Percentiles rank a stretch among this genome's conserved stretches.
Evolutionary conservation across 2,329 filamentous ascomycete genomes (phyloP).

Genomic region (Bipolaris oryzae): DNA sequence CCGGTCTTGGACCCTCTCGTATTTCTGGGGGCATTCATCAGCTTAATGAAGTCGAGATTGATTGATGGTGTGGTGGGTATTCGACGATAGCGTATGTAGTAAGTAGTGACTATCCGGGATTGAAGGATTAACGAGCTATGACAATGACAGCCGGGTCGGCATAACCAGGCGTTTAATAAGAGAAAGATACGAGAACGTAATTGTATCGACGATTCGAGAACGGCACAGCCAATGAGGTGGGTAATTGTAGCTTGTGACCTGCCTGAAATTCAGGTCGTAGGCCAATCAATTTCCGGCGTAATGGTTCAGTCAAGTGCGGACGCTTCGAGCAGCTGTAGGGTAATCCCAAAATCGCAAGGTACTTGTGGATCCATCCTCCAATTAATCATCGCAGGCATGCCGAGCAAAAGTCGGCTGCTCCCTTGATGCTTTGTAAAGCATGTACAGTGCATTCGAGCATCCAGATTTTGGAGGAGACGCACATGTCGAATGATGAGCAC

Average conservation of each 20-base stretch:
- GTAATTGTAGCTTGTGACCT: constrained; percentile 25
- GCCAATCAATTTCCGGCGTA: constrained; percentile 26
- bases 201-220: constrained; percentile 36
- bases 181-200: constrained; percentile 21
- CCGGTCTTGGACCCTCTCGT: constrained; percentile 33
- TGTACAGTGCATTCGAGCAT: constrained; percentile 10
- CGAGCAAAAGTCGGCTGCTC: constrained; percentile 21
- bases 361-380: constrained; percentile 23
- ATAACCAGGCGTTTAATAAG: constrained; percentile 13
- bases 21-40: constrained; percentile 34
- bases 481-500: constrained; percentile 35
- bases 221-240: constrained; percentile 16
- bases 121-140: constrained; percentile 7
- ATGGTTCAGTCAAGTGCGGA: constrained; percentile 22
- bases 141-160: constrained; percentile 2
- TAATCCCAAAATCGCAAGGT: constrained; percentile 28
- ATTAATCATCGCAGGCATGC: constrained; percentile 14
- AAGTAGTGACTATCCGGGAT: background rate
- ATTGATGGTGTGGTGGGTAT: constrained; percentile 11
- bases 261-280: constrained; percentile 21
- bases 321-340: constrained; percentile 29
- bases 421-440: constrained; percentile 21
- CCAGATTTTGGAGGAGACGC: constrained; percentile 10
- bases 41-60: constrained; percentile 6
- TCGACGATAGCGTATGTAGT: constrained; percentile 9